Conservation (phyloP, 192 early-diverging fungal genomes). For the Mortierella antarctica region DNA sequence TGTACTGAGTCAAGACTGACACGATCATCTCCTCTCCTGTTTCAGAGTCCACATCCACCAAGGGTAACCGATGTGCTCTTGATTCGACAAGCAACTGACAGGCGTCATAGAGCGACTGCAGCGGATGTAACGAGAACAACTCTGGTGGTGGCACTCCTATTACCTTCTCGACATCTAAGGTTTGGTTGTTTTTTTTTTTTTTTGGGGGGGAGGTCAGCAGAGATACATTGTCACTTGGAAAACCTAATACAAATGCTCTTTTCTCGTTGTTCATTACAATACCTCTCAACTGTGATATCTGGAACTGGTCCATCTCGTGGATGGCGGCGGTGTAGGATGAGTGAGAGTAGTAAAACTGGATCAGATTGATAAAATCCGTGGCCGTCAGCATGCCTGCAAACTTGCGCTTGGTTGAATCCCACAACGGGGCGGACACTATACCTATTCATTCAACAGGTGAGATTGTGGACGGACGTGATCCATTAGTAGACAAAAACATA, state of each 20-base stretch:
- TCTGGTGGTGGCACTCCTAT: slow-evolving; percentile 70
- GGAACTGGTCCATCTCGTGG: slow-evolving; percentile 86
- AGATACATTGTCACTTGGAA: background rate
- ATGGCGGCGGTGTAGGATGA: slow-evolving; percentile 84
- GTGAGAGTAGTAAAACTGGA: slow-evolving; percentile 91
- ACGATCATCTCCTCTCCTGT: slow-evolving; percentile 88
- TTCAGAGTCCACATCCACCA: slow-evolving; percentile 84
- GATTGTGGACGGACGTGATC: background rate
- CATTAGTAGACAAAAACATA: background rate
- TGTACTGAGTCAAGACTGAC: slow-evolving; percentile 89
- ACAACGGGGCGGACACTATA: slow-evolving; percentile 94
- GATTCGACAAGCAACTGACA: slow-evolving; percentile 81
- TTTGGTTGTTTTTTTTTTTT: slow-evolving; percentile 23
- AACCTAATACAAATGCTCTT: background rate
- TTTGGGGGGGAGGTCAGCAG: background rate
- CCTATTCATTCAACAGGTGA: background rate
- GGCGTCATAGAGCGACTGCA: slow-evolving; percentile 89
- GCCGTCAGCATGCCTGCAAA: slow-evolving; percentile 98
- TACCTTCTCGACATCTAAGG: slow-evolving; percentile 65
- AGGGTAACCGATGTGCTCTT: slow-evolving; percentile 87
- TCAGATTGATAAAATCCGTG: slow-evolving; percentile 94
- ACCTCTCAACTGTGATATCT: slow-evolving; percentile 77
- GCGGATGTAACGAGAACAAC: slow-evolving; percentile 84
- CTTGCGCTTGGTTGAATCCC: slow-evolving; percentile 80
- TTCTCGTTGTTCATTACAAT: background rate